phyloP scores from a whole-genome alignment of 2,329 filamentous ascomycete genomes.

The Aspergillus quadricinctus region DNA sequence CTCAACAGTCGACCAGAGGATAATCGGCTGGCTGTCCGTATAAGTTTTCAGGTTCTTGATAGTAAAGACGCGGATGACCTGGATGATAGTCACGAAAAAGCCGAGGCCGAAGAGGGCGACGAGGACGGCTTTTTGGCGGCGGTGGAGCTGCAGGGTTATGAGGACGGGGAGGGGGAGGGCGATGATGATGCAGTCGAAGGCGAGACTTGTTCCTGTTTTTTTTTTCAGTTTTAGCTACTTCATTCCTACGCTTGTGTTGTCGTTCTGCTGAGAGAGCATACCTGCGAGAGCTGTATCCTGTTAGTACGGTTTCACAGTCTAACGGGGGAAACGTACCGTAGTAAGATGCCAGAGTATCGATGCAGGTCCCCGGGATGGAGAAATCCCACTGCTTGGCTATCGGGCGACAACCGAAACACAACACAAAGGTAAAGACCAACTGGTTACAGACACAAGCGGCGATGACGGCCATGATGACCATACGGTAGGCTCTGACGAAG shows the following conservation, averaged over 20 bases:
- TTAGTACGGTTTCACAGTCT: background rate
- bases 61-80: conserved; percentile 50
- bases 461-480: conserved; percentile 32
- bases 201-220: conserved; percentile 16
- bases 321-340: conserved; percentile 30
- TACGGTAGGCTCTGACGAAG: conserved; percentile 33
- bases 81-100: conserved; percentile 50
- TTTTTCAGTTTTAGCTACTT: too few relatives aligned
- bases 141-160: conserved; percentile 12
- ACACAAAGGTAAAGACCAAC: conserved; percentile 27
- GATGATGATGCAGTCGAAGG: conserved; percentile 22
- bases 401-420: conserved; percentile 24
- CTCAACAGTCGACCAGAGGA: conserved; percentile 48
- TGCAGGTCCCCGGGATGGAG: conserved; percentile 36
- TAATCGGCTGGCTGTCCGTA: conserved; percentile 41
- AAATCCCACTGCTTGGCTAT: conserved; percentile 43
- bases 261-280: background rate
- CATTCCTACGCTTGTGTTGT: background rate
- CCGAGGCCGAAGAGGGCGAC: conserved; percentile 46
- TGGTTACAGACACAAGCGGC: conserved; percentile 37
- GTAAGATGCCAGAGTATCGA: conserved; percentile 42
- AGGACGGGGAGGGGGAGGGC: conserved; percentile 22
- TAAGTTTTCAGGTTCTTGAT: conserved; percentile 43
- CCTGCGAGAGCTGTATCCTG: conserved; percentile 5
- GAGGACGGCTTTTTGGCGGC: conserved; percentile 31